These are phyloP conservation scores for Butyriboletus regius DNA, from an alignment of 1,284 basidiomycete genomes.

Conservation along the genomic window DNA sequence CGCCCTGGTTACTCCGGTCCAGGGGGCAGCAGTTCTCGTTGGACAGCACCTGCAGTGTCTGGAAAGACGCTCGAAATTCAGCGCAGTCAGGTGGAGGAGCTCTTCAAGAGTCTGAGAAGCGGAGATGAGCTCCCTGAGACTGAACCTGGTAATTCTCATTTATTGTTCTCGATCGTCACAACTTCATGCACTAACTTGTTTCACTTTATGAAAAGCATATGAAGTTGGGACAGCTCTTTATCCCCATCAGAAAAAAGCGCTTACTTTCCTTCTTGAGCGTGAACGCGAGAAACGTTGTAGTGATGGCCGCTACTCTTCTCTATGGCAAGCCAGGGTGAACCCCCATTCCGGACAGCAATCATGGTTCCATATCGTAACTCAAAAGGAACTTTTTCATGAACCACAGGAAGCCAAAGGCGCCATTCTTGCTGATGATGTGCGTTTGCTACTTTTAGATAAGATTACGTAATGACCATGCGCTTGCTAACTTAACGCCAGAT, in stretches of 20 bases:
- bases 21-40: conserved; percentile 42
- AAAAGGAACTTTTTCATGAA: conserved; percentile 60
- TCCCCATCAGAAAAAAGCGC: conserved; percentile 95
- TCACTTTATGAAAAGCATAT: conserved; percentile 42
- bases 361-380: conserved; percentile 84
- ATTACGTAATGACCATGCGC: conserved; percentile 15
- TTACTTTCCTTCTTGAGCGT: conserved; percentile 92
- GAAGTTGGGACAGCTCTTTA: conserved; percentile 86
- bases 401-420: conserved; percentile 80
- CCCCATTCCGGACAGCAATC: conserved; percentile 42
- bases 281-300: conserved; percentile 63
- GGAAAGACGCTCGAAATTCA: conserved; percentile 86
- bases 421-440: conserved; percentile 87
- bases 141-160: conserved; percentile 60
- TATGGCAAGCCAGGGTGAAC: conserved; percentile 67
- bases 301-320: conserved; percentile 56
- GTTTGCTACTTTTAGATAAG: conserved; percentile 31
- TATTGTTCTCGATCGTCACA: conserved; percentile 9
- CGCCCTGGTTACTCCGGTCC: conserved; percentile 40
- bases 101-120: conserved; percentile 81
- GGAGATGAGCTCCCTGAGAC: conserved; percentile 83
- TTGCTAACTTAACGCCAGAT: conserved; percentile 49
- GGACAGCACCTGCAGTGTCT: conserved; percentile 54
- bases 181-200: conserved; percentile 16
- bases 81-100: conserved; percentile 84